Percentiles rank a stretch among this genome's conserved stretches.
phyloP scores from a whole-genome alignment of 2,329 filamentous ascomycete species.

The Nemania bipapillata region DNA sequence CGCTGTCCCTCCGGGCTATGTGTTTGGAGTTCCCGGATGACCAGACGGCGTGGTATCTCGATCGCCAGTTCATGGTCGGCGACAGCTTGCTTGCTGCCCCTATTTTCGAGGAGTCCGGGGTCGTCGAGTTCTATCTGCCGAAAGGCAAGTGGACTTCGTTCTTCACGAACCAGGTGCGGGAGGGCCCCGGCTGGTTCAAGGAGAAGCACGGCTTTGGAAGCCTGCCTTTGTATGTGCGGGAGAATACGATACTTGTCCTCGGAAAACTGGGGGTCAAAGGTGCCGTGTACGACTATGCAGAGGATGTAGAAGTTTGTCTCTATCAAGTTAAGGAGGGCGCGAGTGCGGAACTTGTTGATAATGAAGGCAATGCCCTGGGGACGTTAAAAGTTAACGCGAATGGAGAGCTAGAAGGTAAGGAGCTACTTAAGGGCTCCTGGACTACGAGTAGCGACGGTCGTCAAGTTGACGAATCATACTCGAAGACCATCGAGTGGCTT shows the following conservation, averaged over 20 bases:
- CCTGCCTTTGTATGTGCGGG: conserved; percentile 68
- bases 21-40: conserved; percentile 78
- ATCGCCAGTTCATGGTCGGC: conserved; percentile 80
- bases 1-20: conserved; percentile 71
- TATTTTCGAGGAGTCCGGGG: conserved; percentile 75
- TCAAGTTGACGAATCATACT: conserved; percentile 39
- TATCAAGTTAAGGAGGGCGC: conserved; percentile 58
- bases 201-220: conserved; percentile 69
- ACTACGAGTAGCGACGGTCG: conserved; percentile 40
- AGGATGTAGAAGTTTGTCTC: conserved; percentile 60
- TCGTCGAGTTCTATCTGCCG: conserved; percentile 73
- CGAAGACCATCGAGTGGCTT: conserved; percentile 43
- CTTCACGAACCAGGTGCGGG: conserved; percentile 61
- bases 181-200: conserved; percentile 67
- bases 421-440: conserved; percentile 55
- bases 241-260: conserved; percentile 62
- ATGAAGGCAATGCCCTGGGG: conserved; percentile 56
- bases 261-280: conserved; percentile 55
- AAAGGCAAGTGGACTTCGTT: conserved; percentile 60
- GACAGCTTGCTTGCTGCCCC: conserved; percentile 68
- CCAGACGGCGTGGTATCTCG: conserved; percentile 72
- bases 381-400: conserved; percentile 55
- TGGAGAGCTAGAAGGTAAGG: conserved; percentile 55
- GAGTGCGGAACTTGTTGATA: conserved; percentile 57
- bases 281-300: conserved; percentile 60